Percentiles rank a stretch among this genome's conserved stretches.
These are phyloP conservation scores for Carex myosuroides DNA, from an alignment of 176 grass and related monocot genomes.

Conservation along the genomic window DNA sequence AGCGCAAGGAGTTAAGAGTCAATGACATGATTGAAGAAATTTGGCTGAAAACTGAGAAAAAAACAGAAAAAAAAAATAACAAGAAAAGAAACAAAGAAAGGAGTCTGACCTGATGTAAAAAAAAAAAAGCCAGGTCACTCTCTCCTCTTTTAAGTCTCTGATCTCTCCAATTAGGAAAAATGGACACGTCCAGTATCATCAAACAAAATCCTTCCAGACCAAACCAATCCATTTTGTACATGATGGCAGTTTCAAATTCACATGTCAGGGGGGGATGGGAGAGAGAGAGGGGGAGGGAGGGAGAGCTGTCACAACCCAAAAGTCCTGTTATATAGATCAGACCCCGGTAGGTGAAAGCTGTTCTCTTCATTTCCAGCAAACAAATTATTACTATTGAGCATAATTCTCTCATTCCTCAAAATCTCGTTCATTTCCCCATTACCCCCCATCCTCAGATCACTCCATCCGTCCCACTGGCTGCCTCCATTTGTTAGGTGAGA, in stretches of 20 bases:
- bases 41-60: not conserved
- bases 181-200: constrained; percentile 10
- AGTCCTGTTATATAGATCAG: constrained; percentile 65
- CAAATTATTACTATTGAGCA: constrained; percentile 32
- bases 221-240: constrained; percentile 25
- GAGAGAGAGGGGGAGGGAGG: not conserved
- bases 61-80: not conserved
- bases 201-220: constrained; percentile 6
- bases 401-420: constrained; percentile 41
- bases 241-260: constrained; percentile 16
- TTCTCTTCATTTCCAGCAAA: constrained; percentile 50
- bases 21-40: not conserved
- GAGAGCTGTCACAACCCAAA: constrained; percentile 59
- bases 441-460: constrained; percentile 47
- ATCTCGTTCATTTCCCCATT: constrained; percentile 43
- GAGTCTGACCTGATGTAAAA: constrained; percentile 38
- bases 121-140: constrained; percentile 16
- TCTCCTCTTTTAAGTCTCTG: constrained; percentile 23
- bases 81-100: not conserved
- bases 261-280: not conserved
- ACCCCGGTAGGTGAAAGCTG: constrained; percentile 49
- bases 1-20: not conserved
- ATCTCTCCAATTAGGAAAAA: constrained; percentile 24
- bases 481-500: constrained; percentile 38
- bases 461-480: constrained; percentile 60